Percentiles rank a stretch among this genome's conserved stretches.
Conservation (phyloP, 1,139 yeast species). For the Diutina mesorugosa region DNA sequence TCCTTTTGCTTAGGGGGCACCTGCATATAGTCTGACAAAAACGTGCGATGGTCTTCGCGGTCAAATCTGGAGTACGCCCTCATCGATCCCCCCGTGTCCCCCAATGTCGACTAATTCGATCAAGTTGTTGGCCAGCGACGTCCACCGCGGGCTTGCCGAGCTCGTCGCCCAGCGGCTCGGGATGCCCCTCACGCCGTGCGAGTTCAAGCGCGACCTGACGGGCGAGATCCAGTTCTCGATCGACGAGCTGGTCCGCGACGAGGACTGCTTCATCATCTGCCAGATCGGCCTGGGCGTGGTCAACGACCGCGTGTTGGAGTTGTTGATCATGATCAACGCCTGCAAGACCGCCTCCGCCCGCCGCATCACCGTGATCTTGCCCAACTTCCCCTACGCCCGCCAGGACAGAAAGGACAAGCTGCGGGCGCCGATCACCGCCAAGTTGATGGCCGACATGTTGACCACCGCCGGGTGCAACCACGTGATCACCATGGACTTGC, state of each 20-base stretch:
- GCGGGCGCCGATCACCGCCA: slow-evolving; percentile 75
- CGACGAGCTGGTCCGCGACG: slow-evolving; percentile 78
- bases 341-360: slow-evolving; percentile 93
- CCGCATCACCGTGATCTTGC: slow-evolving; percentile 87
- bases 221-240: slow-evolving; percentile 73
- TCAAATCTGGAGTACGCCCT: not conserved
- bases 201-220: slow-evolving; percentile 33
- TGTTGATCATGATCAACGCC: slow-evolving; percentile 81
- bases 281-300: slow-evolving; percentile 83
- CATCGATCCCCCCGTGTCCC: not conserved
- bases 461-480: slow-evolving; percentile 96
- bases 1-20: not conserved
- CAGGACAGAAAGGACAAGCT: slow-evolving; percentile 80
- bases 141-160: slow-evolving; percentile 80
- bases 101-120: slow-evolving; percentile 72
- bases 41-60: slow-evolving; percentile 1
- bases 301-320: slow-evolving; percentile 82
- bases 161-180: slow-evolving; percentile 58
- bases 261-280: slow-evolving; percentile 70
- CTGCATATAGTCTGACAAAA: not conserved
- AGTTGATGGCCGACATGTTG: slow-evolving; percentile 71
- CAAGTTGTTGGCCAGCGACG: slow-evolving; percentile 79
- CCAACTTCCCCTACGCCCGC: slow-evolving; percentile 89
- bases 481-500: slow-evolving; percentile 93
- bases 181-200: slow-evolving; percentile 41